phyloP scores from a whole-genome alignment of 2,329 filamentous ascomycete species.

The Trichoderma afroharzianum region DNA sequence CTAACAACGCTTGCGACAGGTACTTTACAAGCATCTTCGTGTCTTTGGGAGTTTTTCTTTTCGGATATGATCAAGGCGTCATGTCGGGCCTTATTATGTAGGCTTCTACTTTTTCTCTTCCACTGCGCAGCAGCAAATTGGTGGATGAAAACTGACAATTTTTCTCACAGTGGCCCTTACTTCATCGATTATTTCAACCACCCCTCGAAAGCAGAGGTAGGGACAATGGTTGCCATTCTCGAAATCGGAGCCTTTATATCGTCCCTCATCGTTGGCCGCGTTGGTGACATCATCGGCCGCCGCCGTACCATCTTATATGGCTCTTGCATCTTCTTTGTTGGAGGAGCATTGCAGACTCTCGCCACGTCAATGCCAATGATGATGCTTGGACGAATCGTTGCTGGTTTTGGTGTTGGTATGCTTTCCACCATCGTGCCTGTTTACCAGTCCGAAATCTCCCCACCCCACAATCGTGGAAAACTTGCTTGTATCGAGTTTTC shows the following conservation, averaged over 20 bases:
- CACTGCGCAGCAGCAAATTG: neutral
- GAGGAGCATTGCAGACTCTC: slow-evolving; percentile 80
- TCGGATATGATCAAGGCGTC: slow-evolving; percentile 86
- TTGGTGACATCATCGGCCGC: slow-evolving; percentile 89
- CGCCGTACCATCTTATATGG: slow-evolving; percentile 90
- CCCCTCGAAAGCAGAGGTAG: slow-evolving; percentile 80
- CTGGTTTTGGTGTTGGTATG: slow-evolving; percentile 82
- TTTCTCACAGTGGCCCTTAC: slow-evolving; percentile 64
- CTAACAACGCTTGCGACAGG: slow-evolving; percentile 42
- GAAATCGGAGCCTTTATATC: slow-evolving; percentile 91
- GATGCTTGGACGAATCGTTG: slow-evolving; percentile 76
- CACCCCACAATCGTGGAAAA: slow-evolving; percentile 92
- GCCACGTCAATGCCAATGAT: slow-evolving; percentile 86
- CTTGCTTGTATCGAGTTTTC: slow-evolving; percentile 97
- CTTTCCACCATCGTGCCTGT: slow-evolving; percentile 89
- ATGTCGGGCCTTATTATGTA: slow-evolving; percentile 75
- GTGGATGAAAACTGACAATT: slow-evolving; percentile 23
- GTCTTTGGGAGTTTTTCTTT: slow-evolving; percentile 81
- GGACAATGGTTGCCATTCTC: slow-evolving; percentile 96
- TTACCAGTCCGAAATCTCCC: slow-evolving; percentile 93
- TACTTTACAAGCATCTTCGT: slow-evolving; percentile 95
- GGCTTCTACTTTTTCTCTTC: slow-evolving; percentile 25
- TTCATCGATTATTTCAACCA: slow-evolving; percentile 93
- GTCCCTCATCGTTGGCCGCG: slow-evolving; percentile 77
- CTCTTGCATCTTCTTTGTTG: slow-evolving; percentile 79